Conservation (phyloP, 768 basidiomycete genomes). For the Lactarius hengduanensis region DNA sequence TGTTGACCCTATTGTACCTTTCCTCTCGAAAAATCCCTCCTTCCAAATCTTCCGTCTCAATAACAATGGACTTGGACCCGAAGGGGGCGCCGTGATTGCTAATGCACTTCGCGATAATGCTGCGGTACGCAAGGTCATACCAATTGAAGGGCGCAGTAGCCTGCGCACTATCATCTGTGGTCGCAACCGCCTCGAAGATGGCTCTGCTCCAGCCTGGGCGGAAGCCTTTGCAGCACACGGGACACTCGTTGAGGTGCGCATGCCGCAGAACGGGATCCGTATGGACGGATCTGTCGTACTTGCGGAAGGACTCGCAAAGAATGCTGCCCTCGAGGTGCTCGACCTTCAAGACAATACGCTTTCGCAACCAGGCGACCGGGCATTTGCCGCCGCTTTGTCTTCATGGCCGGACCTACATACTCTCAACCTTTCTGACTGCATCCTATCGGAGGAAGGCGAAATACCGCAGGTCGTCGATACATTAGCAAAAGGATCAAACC, state of each 20-base stretch:
- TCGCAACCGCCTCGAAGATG: constrained; percentile 93
- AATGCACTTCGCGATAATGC: constrained; percentile 80
- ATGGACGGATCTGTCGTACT: constrained; percentile 86
- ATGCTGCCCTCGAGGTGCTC: constrained; percentile 64
- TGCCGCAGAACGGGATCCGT: constrained; percentile 98
- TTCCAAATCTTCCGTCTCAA: constrained; percentile 87
- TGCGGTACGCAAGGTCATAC: constrained; percentile 47
- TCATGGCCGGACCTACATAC: constrained; percentile 69
- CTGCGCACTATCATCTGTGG: constrained; percentile 86
- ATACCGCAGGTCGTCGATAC: constrained; percentile 61
- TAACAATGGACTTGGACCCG: constrained; percentile 95
- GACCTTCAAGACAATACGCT: constrained; percentile 94
- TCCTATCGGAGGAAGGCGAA: constrained; percentile 80
- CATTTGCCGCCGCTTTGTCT: constrained; percentile 59
- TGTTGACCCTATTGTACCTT: constrained; percentile 89
- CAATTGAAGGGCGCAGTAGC: constrained; percentile 64
- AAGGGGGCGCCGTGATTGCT: constrained; percentile 83
- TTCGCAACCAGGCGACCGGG: constrained; percentile 54
- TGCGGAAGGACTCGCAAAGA: constrained; percentile 69
- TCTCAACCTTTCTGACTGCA: constrained; percentile 93
- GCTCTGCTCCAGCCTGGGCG: constrained; percentile 80
- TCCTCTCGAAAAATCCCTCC: constrained; percentile 78
- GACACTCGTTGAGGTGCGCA: constrained; percentile 77
- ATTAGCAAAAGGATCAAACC: constrained; percentile 68
- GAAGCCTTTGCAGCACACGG: constrained; percentile 85